These are phyloP conservation scores for Meyerozyma sp. DNA, from an alignment of 1,139 yeast species.

Conservation along the genomic window DNA sequence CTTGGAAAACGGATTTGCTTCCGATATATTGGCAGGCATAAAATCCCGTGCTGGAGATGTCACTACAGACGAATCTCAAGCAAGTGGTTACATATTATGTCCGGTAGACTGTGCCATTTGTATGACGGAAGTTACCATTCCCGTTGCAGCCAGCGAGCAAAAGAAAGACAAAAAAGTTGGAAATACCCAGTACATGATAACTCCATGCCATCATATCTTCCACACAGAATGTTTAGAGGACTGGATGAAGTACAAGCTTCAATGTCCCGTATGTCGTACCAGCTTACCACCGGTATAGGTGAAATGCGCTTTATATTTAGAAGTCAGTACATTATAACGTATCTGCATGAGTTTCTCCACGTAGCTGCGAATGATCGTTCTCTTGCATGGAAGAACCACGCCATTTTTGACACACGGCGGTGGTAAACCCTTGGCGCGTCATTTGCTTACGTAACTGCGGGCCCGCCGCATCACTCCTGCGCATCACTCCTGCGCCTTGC, in stretches of 20 bases:
- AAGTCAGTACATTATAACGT: not conserved
- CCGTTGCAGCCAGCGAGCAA: constrained; percentile 35
- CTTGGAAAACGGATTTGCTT: constrained; percentile 44
- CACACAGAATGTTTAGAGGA: constrained; percentile 81
- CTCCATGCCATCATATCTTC: constrained; percentile 89
- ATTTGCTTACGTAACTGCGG: not conserved
- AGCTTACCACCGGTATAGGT: constrained; percentile 67
- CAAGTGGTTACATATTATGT: constrained; percentile 22
- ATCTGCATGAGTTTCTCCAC: not conserved
- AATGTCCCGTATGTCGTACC: constrained; percentile 90
- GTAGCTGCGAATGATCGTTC: not conserved
- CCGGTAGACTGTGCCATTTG: constrained; percentile 79
- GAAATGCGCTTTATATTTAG: not conserved
- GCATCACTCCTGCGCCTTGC: no score
- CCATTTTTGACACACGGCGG: no score
- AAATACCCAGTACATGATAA: constrained; percentile 66
- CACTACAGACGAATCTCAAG: constrained; percentile 26
- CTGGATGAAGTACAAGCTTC: constrained; percentile 91
- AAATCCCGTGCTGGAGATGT: constrained; percentile 12
- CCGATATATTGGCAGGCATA: constrained; percentile 28
- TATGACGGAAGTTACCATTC: constrained; percentile 69
- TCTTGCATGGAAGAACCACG: no score
- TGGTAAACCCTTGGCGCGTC: not conserved
- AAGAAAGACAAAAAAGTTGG: constrained; percentile 12
- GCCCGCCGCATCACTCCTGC: no score